Evolutionary conservation across 768 basidiomycete species (phyloP), one percentile per base, ranked within the genome.

Genomic region (Lactarius akahatsu): DNA sequence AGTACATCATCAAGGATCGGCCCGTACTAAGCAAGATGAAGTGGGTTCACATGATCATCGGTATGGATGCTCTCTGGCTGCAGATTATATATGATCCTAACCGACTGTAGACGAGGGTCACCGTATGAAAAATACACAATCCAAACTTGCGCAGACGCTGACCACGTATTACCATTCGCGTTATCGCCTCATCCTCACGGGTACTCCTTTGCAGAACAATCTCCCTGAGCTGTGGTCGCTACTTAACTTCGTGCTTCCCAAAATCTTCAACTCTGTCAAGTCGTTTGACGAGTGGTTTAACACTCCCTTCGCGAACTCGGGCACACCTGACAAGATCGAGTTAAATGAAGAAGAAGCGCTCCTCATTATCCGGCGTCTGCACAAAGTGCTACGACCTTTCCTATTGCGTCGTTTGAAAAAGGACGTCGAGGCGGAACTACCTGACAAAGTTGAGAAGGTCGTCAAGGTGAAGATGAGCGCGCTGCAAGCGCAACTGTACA

Each of bases 271-370:
- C 80, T 98, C 96, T 0, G 95, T 97, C 67, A 96, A 98, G 76
- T 96, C 95, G 26, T 98, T 99, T 76, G 97, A 98, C 73, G 97
- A 98, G 74, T 99, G 97, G 97, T 99, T 98, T 84, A 98, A 98
- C 80, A 97, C 96, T 1, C 97, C 97, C 0, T 99, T 99, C 71
- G 96, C 97, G 66, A 98, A 94, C 77, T 94, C 95, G n/a, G 96
- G 96, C 36, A 92, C 92, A 0, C 90, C 91, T 10, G 97, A 99
- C 79, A 97, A 96, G 85, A 96, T 98, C 74, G 95, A 97, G 81
- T 77, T 98, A 80, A 97, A 96, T 79, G 97, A 99, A 90, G 97
- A 98, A 91, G 97, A 99, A 81, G 92, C 94, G 3, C 82, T 98
- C 43, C 89, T 98, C 64, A 94, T 99, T 74, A 97, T 99, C 74